Evolutionary conservation across 495 filamentous ascomycete species (phyloP).

Genomic region (Letharia lupina): DNA sequence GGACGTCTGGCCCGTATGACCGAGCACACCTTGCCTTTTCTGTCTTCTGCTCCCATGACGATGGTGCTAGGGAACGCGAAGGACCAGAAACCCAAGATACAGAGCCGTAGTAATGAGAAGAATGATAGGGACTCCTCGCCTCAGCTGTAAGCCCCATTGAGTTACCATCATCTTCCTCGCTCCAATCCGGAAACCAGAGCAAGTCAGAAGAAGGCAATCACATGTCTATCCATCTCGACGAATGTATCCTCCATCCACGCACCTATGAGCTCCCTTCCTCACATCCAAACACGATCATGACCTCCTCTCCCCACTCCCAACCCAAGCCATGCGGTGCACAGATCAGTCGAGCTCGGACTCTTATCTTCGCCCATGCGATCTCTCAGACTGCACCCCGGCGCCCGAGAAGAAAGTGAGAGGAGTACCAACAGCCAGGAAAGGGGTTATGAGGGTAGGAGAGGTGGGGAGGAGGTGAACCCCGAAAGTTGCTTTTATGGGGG

Average conservation of each 20-base stretch:
- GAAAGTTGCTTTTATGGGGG: conserved; percentile 96
- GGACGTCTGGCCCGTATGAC: conserved; percentile 59
- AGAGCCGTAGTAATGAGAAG: conserved; percentile 42
- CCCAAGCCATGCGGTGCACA: conserved; percentile 28
- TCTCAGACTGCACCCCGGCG: conserved; percentile 29
- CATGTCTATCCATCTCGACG: conserved; percentile 97
- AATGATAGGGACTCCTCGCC: conserved; percentile 68
- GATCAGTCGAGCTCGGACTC: conserved; percentile 56
- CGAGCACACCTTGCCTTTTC: conserved; percentile 40
- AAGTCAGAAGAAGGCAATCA: conserved; percentile 65
- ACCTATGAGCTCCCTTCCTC: conserved; percentile 36
- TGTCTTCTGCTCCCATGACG: conserved; percentile 15
- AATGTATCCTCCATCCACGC: conserved; percentile 48
- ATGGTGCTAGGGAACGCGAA: conserved; percentile 8
- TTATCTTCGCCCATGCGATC: conserved; percentile 73
- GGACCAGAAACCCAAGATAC: conserved; percentile 27
- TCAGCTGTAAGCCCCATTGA: conserved; percentile 99
- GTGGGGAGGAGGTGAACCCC: conserved; percentile 50
- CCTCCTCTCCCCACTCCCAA: conserved; percentile 32
- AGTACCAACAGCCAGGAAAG: conserved; percentile 35
- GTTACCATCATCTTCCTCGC: conserved; percentile 55
- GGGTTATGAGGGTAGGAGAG: conserved; percentile 39
- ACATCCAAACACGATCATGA: conserved; percentile 33
- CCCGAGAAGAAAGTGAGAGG: conserved; percentile 23
- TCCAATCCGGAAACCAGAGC: conserved; percentile 17